phyloP scores from a whole-genome alignment of 2,329 filamentous ascomycete species.

The Zymoseptoria crescenta region DNA sequence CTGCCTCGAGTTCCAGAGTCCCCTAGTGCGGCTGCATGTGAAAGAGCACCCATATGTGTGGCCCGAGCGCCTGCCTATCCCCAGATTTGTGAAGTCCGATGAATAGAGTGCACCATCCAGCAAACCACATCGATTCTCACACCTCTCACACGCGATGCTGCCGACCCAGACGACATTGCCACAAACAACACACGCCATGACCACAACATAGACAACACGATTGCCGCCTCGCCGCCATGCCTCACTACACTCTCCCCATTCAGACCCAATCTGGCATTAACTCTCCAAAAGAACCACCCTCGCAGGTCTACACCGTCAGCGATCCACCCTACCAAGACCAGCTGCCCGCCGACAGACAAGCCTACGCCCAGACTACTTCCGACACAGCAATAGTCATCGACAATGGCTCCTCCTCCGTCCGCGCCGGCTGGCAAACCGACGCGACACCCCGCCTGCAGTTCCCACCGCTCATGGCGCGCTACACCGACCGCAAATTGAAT shows the following conservation, averaged over 20 bases:
- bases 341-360: conserved; percentile 54
- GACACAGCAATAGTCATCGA: conserved; percentile 87
- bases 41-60: neutral
- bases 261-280: conserved; percentile 25
- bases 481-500: conserved; percentile 86
- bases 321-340: conserved; percentile 57
- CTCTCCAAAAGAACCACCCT: conserved; percentile 47
- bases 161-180: neutral
- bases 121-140: neutral
- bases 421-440: conserved; percentile 95
- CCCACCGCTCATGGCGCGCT: conserved; percentile 88
- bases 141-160: neutral
- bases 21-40: neutral
- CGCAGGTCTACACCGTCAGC: conserved; percentile 44
- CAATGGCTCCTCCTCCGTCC: conserved; percentile 85
- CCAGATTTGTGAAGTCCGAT: neutral
- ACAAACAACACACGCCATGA: neutral
- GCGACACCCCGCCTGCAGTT: conserved; percentile 68
- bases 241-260: conserved; percentile 30
- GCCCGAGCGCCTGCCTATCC: neutral
- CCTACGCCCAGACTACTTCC: conserved; percentile 57
- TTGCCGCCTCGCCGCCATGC: conserved; percentile 21
- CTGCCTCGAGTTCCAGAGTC: neutral
- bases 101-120: neutral
- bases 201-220: neutral